Evolutionary conservation across 2,329 filamentous ascomycete genomes (phyloP).

Genomic region (Zasmidium angulare): DNA sequence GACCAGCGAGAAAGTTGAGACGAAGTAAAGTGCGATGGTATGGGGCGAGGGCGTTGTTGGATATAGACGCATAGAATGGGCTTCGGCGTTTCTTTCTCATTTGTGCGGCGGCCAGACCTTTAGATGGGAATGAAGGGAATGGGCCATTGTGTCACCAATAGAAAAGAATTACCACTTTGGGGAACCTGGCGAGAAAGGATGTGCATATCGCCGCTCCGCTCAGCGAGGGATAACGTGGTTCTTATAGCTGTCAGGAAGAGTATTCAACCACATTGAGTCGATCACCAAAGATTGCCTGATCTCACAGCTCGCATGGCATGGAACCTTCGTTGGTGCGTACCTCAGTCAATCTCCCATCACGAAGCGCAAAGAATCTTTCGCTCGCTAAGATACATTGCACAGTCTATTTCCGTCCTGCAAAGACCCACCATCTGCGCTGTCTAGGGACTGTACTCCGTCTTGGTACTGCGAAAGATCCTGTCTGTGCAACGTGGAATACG

Average conservation of each 20-base stretch:
- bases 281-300: too few species aligned
- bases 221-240: not conserved
- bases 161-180: not conserved
- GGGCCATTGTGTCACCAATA: not conserved
- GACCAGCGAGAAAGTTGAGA: not conserved
- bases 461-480: too few species aligned
- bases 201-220: not conserved
- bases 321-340: too few species aligned
- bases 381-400: conserved; percentile 5
- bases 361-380: conserved; percentile 4
- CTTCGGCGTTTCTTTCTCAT: not conserved
- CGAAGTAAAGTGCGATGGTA: not conserved
- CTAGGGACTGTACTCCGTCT: not conserved
- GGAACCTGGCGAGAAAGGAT: not conserved
- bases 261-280: too few species aligned
- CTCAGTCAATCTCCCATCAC: too few species aligned
- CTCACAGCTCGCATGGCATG: too few species aligned
- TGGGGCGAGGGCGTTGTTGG: not conserved
- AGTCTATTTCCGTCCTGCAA: not conserved
- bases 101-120: not conserved
- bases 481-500: not conserved
- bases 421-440: not conserved
- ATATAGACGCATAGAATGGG: conserved; percentile 3
- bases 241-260: too few species aligned
- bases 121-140: not conserved